These are phyloP conservation scores for Fomitopsis pulvina DNA, from an alignment of 768 basidiomycete genomes.

Conservation along the genomic window DNA sequence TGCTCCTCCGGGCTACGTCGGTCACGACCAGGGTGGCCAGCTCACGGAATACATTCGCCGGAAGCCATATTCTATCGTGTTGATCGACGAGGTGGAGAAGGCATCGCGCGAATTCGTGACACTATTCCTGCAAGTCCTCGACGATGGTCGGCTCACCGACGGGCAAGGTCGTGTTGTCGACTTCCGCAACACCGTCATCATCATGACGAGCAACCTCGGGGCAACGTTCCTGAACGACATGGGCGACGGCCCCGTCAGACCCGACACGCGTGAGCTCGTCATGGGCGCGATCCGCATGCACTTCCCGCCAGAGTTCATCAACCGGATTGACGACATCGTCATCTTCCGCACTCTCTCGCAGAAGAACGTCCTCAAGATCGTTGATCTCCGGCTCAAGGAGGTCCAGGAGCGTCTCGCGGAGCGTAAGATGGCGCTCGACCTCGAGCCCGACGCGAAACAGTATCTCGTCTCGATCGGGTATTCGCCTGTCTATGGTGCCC, in stretches of 20 bases:
- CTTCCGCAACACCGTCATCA: constrained; percentile 88
- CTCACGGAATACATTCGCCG: constrained; percentile 90
- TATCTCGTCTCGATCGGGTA: constrained; percentile 75
- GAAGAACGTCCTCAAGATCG: constrained; percentile 73
- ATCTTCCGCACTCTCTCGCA: constrained; percentile 80
- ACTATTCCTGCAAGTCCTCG: constrained; percentile 77
- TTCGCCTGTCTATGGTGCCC: constrained; percentile 81
- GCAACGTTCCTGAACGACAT: constrained; percentile 71
- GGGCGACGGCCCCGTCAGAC: constrained; percentile 60
- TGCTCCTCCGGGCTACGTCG: constrained; percentile 86
- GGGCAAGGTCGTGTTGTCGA: constrained; percentile 87
- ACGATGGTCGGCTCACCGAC: constrained; percentile 89
- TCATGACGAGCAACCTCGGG: constrained; percentile 92
- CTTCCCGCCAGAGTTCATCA: constrained; percentile 92
- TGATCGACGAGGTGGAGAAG: constrained; percentile 90
- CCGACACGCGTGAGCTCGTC: constrained; percentile 57
- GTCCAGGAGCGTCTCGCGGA: constrained; percentile 74
- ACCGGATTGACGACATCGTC: constrained; percentile 82
- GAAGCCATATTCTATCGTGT: constrained; percentile 81
- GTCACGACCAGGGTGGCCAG: constrained; percentile 85
- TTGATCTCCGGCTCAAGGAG: constrained; percentile 83
- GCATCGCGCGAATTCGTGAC: constrained; percentile 72
- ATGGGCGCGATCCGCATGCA: constrained; percentile 75
- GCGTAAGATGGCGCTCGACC: constrained; percentile 72
- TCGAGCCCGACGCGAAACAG: constrained; percentile 71